Conservation (phyloP, 495 filamentous ascomycete genomes). For the Sabuloglossum arenarium region DNA sequence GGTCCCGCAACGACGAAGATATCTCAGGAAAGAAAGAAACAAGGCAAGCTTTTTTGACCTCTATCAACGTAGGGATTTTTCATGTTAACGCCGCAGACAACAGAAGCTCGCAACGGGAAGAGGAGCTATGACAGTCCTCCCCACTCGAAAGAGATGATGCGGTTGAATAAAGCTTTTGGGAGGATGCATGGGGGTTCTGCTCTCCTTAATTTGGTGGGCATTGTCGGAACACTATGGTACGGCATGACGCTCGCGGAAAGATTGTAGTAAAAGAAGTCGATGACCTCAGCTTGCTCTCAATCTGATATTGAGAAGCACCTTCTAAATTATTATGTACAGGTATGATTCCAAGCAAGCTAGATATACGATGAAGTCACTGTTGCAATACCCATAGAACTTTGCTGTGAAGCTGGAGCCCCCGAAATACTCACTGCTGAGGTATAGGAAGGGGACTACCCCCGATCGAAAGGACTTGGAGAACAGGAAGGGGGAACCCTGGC, state of each 20-base stretch:
- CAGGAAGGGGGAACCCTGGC: too few species aligned
- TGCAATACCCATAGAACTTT: too few species aligned
- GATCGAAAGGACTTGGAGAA: too few species aligned
- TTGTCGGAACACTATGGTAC: slow-evolving; percentile 50
- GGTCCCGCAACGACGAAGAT: slow-evolving; percentile 50
- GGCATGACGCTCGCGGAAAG: slow-evolving; percentile 44
- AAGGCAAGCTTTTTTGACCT: slow-evolving; percentile 31
- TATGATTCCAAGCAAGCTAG: too few species aligned
- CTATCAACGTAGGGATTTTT: background rate
- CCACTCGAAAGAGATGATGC: slow-evolving; percentile 61
- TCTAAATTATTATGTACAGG: too few species aligned
- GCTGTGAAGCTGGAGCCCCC: too few species aligned
- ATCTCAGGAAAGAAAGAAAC: slow-evolving; percentile 53
- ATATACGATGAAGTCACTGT: too few species aligned
- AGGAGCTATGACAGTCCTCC: slow-evolving; percentile 51
- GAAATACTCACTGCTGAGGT: too few species aligned
- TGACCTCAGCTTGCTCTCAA: too few species aligned
- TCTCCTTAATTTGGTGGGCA: slow-evolving; percentile 46
- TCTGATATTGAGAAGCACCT: too few species aligned
- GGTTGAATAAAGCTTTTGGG: slow-evolving; percentile 61
- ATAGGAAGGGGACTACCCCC: too few species aligned
- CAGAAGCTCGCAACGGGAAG: slow-evolving; percentile 66
- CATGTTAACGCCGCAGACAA: background rate
- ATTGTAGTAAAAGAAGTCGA: slow-evolving; percentile 17
- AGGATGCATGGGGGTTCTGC: slow-evolving; percentile 59